These are phyloP conservation scores for Jimgerdemannia lactiflua DNA, from an alignment of 192 early-diverging fungal species.

Conservation along the genomic window DNA sequence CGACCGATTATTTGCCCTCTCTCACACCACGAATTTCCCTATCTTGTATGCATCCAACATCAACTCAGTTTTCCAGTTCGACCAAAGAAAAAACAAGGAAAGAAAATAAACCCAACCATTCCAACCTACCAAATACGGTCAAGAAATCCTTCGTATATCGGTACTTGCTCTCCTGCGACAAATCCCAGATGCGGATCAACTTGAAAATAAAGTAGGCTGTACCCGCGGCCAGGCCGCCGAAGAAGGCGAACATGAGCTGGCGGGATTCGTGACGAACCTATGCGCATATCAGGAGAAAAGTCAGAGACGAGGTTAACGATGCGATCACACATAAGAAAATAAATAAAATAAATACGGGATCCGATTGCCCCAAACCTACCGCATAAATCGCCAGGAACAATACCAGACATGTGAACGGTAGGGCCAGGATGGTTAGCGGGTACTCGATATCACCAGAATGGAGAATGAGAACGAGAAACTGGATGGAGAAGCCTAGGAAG, in stretches of 20 bases:
- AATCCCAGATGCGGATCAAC: constrained; percentile 56
- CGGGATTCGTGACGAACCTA: constrained; percentile 62
- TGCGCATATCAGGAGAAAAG: neutral
- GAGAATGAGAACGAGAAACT: constrained; percentile 60
- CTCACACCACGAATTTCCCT: too few relatives aligned
- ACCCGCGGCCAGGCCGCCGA: constrained; percentile 55
- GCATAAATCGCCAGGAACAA: constrained; percentile 66
- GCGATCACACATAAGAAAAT: neutral
- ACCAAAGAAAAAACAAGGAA: constrained; percentile 3
- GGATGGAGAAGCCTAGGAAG: constrained; percentile 69
- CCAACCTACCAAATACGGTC: constrained; percentile 65
- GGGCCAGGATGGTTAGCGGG: constrained; percentile 50
- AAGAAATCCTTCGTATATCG: constrained; percentile 53
- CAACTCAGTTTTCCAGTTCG: constrained; percentile 17
- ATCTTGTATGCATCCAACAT: neutral
- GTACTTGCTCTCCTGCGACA: constrained; percentile 38
- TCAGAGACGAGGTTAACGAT: neutral
- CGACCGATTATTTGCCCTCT: too few relatives aligned
- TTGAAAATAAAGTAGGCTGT: constrained; percentile 72
- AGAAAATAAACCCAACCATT: neutral
- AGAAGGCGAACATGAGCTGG: constrained; percentile 53
- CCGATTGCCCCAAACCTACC: constrained; percentile 21
- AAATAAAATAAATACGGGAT: constrained; percentile 8
- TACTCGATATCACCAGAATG: constrained; percentile 39
- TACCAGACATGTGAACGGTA: constrained; percentile 56